phyloP scores from a whole-genome alignment of 257 asterid genomes.

The Salvia miltiorrhiza region DNA sequence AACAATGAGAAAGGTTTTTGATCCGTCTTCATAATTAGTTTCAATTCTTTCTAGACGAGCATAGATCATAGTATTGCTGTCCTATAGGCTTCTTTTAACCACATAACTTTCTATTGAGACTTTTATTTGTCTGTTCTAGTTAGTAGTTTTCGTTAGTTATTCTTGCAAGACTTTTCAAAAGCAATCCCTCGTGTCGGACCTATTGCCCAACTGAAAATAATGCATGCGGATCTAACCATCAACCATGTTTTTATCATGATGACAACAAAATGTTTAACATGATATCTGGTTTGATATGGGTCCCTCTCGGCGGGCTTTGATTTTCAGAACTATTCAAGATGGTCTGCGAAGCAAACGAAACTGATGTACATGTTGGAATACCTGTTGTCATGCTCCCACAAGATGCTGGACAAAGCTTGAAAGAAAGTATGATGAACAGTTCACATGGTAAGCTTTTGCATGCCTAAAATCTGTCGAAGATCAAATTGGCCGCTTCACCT shows the following conservation, averaged over 20 bases:
- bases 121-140: not conserved
- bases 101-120: not conserved
- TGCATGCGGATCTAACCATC: not conserved
- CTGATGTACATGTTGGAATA: constrained; percentile 58
- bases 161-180: not conserved
- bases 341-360: constrained; percentile 86
- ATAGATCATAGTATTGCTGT: not conserved
- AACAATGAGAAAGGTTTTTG: constrained; percentile 68
- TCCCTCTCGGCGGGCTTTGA: constrained; percentile 4
- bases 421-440: constrained; percentile 38
- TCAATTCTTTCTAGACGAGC: not conserved
- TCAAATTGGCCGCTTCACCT: not conserved
- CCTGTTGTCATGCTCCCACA: constrained; percentile 94
- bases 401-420: constrained; percentile 82
- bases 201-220: not conserved
- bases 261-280: not conserved
- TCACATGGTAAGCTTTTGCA: constrained; percentile 57
- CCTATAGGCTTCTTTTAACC: not conserved
- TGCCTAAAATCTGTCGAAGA: not conserved
- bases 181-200: not conserved
- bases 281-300: constrained; percentile 5
- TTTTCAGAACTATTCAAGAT: constrained; percentile 93
- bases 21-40: constrained; percentile 4
- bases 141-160: not conserved
- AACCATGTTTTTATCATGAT: not conserved